phyloP scores from a whole-genome alignment of 2,329 filamentous ascomycete species.

The Colletotrichum musae region DNA sequence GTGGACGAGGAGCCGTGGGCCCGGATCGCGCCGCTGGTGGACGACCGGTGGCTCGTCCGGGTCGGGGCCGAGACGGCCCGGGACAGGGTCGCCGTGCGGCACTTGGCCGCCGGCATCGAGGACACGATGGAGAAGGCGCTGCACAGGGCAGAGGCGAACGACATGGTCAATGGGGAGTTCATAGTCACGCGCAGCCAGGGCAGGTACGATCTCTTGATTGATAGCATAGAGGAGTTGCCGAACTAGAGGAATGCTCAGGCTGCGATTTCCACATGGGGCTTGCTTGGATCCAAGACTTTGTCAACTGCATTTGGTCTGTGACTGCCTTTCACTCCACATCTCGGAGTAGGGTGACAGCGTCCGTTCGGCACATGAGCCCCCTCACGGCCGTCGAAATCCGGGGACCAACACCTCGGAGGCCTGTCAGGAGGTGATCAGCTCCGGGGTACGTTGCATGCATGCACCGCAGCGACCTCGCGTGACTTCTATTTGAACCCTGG shows the following conservation, averaged over 20 bases:
- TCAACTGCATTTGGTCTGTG: not conserved
- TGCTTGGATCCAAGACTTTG: no score
- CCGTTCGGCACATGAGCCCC: not conserved
- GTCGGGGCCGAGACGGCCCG: constrained; percentile 44
- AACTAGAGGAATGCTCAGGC: not conserved
- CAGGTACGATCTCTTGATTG: constrained; percentile 47
- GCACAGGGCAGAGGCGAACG: constrained; percentile 47
- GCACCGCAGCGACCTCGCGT: not conserved
- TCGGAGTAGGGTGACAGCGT: constrained; percentile 9
- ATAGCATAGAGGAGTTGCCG: constrained; percentile 45
- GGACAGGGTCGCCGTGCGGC: constrained; percentile 45
- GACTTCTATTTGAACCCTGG: constrained; percentile 12
- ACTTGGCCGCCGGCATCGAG: constrained; percentile 49
- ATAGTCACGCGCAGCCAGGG: constrained; percentile 43
- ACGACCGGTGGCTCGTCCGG: constrained; percentile 56
- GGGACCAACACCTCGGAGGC: not conserved
- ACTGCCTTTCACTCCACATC: not conserved
- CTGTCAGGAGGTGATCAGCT: not conserved
- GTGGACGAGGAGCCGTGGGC: constrained; percentile 62
- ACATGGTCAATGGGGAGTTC: constrained; percentile 48
- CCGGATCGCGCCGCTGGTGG: constrained; percentile 58
- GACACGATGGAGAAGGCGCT: constrained; percentile 44
- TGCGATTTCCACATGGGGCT: no score
- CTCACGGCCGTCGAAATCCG: not conserved
- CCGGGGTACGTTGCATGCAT: not conserved